Conservation (phyloP, 495 filamentous ascomycete genomes). For the Articulospora tetracladia region DNA sequence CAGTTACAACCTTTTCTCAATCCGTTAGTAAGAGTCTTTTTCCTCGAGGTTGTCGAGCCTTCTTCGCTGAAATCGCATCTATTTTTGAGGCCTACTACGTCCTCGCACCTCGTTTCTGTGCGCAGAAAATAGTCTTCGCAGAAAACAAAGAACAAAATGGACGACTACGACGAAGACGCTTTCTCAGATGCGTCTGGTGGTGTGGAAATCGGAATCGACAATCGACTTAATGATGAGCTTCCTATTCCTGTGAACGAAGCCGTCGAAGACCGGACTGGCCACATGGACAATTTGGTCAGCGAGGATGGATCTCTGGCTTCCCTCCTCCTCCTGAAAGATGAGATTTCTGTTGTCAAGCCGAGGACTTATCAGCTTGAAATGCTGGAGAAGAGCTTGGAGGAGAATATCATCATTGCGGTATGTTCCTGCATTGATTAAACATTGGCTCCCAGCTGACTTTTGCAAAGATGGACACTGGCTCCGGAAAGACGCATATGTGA, state of each 20-base stretch:
- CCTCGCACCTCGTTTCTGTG: too few species aligned
- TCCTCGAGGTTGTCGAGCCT: too few species aligned
- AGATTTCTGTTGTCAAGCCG: constrained; percentile 26
- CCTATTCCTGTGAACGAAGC: background rate
- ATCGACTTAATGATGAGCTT: background rate
- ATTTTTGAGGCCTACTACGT: too few species aligned
- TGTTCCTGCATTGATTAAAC: constrained; percentile 17
- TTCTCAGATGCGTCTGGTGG: background rate
- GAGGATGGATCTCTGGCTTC: background rate
- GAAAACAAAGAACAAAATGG: constrained; percentile 2
- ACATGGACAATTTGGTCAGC: background rate
- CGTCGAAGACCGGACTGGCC: constrained; percentile 9
- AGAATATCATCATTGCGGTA: constrained; percentile 84
- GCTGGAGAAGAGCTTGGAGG: constrained; percentile 73
- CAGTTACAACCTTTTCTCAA: too few species aligned
- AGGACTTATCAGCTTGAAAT: constrained; percentile 89
- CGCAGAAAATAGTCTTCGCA: too few species aligned
- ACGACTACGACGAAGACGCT: background rate
- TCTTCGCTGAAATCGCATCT: too few species aligned
- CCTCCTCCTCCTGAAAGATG: constrained; percentile 4
- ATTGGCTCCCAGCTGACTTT: background rate
- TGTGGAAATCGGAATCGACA: background rate
- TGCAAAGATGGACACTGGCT: constrained; percentile 84
- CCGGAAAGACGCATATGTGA: constrained; percentile 90
- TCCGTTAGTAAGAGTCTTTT: too few species aligned